phyloP scores from a whole-genome alignment of 176 grass and related monocot species.

The Pontederia paniculata region DNA sequence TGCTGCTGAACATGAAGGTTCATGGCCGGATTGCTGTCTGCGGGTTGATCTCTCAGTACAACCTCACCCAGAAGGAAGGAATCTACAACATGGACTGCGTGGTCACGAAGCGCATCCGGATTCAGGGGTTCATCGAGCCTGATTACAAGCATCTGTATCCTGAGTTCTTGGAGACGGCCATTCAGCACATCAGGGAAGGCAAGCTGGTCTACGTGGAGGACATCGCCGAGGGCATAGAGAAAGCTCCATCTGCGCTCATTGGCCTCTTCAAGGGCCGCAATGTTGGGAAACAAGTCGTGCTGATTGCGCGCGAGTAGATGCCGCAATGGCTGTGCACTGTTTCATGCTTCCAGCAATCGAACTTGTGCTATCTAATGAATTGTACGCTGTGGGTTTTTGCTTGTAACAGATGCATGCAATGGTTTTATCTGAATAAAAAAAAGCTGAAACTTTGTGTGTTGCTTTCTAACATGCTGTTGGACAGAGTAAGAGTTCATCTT shows the following conservation, averaged over 20 bases:
- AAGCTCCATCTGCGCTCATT: slow-evolving; percentile 35
- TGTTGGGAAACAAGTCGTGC: slow-evolving; percentile 64
- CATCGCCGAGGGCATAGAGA: slow-evolving; percentile 40
- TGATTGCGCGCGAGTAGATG: slow-evolving; percentile 24
- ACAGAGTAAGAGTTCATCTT: no score
- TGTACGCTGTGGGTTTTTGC: no score
- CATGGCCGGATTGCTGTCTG: slow-evolving; percentile 49
- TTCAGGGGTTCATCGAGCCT: slow-evolving; percentile 43
- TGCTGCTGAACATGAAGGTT: slow-evolving; percentile 43
- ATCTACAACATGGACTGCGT: slow-evolving; percentile 34
- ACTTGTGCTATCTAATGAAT: no score
- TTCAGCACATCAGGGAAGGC: slow-evolving; percentile 32
- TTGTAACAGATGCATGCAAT: no score
- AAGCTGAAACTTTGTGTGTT: no score
- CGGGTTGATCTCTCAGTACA: slow-evolving; percentile 74
- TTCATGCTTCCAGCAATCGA: no score
- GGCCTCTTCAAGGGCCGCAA: slow-evolving; percentile 47
- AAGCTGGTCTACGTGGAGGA: slow-evolving; percentile 43
- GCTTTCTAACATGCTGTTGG: no score
- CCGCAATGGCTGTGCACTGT: no score
- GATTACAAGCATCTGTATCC: slow-evolving; percentile 43
- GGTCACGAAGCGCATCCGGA: slow-evolving; percentile 25
- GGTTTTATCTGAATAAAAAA: no score
- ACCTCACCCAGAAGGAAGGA: slow-evolving; percentile 32
- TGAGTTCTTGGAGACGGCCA: slow-evolving; percentile 29